Base-by-base conservation (phyloP, 768 basidiomycete genomes). In the Coprinellus micaceus region DNA sequence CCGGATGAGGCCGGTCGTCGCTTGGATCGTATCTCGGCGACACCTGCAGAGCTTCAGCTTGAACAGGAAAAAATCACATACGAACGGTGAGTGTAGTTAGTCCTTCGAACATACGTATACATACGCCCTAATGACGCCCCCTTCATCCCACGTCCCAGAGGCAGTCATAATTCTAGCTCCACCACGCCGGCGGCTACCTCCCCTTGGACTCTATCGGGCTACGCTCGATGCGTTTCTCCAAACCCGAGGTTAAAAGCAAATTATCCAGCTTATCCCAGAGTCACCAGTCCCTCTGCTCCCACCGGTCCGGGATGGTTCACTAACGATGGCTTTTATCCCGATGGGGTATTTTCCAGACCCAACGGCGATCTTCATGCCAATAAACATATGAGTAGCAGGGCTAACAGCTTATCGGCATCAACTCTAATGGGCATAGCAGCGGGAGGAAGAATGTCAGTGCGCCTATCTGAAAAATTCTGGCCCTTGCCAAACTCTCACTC, bases 401-500 rank as follows among this genome's bases (percentile, higher is more conserved):
- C 24, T 36, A 9, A 21, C 19, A 4, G 10, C 19, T 10, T 26
- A 26, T 49, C 21, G 25, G n/a, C n/a, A n/a, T n/a, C n/a, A n/a
- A n/a, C n/a, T n/a, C n/a, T 19, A 30, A 15, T 49, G 12, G 56
- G 56, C 6, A 2, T 57, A 10, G 40, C 50, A 1, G 45, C 46
- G 6, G 61, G 61, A 9, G 61, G 61, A 17, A 56, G 53, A 53
- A 62, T 62, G 57, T 60, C 21, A 6, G 60, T 29, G 15, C 22
- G 17, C 21, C 2, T 46, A 17, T 29, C 11, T 19, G 1, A 21
- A n/a, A 15, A 21, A n/a, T 19, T 37, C 19, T 24, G 15, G 39
- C 21, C 41, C 29, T 40, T 46, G 7, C 33, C 13, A 33, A 33
- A n/a, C 21, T 21, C 2, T 11, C 15, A 46, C 28, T 41, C 15